Base-by-base conservation (phyloP, 768 basidiomycete genomes). In the Dentipellis sp. region DNA sequence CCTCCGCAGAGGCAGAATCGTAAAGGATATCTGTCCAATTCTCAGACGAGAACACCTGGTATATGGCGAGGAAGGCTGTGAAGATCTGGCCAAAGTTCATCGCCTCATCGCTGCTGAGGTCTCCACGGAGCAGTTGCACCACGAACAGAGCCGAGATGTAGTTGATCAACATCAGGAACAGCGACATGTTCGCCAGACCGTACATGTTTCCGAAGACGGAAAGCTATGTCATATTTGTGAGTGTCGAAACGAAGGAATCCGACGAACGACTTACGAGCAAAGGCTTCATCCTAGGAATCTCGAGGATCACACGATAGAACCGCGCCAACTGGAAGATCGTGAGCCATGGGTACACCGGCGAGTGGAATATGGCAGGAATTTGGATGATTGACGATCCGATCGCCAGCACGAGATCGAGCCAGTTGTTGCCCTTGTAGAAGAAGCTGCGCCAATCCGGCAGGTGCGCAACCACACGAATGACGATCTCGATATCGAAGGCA, bases 131-230 rank as follows among this genome's bases (percentile, higher is more conserved):
- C 21, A 97, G 74, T 67, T 97, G 93, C 1, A 90, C 78, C 3
- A 82, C 83, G 47, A 94, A 78, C 22, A 98, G 76, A 0, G 94
- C 89, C 4, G 85, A 86, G 48, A 97, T 75, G 65, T 86, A 86
- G 68, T 92, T 95, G 72, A 94, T 82, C 55, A 95, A 70, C 58
- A 97, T 70, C 19, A 98, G 78, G 74, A 98, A 97, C 35, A 94
- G 67, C 7, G 87, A 78, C 91, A 97, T 94, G 76, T 97, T 98
- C 29, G 78, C 74, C 17, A 98, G 75, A 70, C 91, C 94, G 57
- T 86, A 86, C 76, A 97, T 82, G 66, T 93, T 94, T 10, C 94
- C 93, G 62, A 95, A 93, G 1, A 97, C 88, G 1, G 87, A 85
- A 16, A 89, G 74, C 93, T 94, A 60, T 0, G 53, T 12, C 12